Base-by-base conservation (phyloP, 2,329 filamentous ascomycete species). In the Cladosporium sp. region DNA sequence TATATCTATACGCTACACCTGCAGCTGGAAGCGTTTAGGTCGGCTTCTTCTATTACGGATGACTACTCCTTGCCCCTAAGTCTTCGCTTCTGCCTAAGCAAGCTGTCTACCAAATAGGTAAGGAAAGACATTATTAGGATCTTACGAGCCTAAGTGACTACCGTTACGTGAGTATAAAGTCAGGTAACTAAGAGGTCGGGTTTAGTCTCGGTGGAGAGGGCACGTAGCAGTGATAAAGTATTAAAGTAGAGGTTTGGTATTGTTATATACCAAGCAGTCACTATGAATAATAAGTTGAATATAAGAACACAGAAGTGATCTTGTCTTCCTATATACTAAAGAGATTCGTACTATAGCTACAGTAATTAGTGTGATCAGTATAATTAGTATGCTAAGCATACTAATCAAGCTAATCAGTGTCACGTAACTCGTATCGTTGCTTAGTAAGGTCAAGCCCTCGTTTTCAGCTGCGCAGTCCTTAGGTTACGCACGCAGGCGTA, bases 221-320 rank as follows among this genome's bases (percentile, higher is more conserved):
- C 11, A 58, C 31, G n/a, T 29, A 53, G 28, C 5, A 2, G 26
- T 53, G 12, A 53, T 29, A 18, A n/a, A 26, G 31, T 58, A 40
- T n/a, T 37, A 21, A 58, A 35, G 31, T 10, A 58, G 35, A 23
- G 33, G 23, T 55, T 40, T 23, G 18, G 62, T 46, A 64, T 49
- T 28, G n/a, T 52, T 62, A 12, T 31, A 58, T 37, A 37, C n/a
- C 5, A 58, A 70, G 55, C 14, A 37, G 55, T 58, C 12, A 58
- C 55, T 40, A 58, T 58, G 21, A 58, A 58, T 21, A 58, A 58
- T 58, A 23, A 58, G 55, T 58, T 58, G 21, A 58, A 58, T 18
- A 58, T 11, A 62, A 53, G 26, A 53, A 29, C 26, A 29, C 10
- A 29, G 26, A 18, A 53, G 50, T 29, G 10, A 53, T 53, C 50